phyloP scores from a whole-genome alignment of 352 stramenopile species.

The Globisporangium cylindrosporum region DNA sequence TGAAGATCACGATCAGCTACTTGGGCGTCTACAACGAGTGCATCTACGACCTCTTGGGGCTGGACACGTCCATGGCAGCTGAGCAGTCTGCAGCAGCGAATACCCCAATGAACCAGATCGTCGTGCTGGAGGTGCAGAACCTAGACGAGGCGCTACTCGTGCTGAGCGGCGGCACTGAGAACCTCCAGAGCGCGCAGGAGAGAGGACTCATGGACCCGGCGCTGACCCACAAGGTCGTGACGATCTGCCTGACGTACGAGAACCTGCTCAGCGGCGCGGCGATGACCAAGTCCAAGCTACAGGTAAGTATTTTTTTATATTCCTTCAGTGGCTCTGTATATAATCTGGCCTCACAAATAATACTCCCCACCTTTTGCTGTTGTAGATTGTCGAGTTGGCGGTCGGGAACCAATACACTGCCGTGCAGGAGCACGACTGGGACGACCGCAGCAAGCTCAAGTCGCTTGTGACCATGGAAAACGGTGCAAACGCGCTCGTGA shows the following conservation, averaged over 20 bases:
- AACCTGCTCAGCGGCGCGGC: conserved; percentile 35
- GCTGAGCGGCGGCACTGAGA: conserved; percentile 44
- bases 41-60: conserved; percentile 91
- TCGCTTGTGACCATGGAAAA: conserved; percentile 58
- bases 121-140: conserved; percentile 72
- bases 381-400: conserved; percentile 55
- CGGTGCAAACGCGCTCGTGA: conserved; percentile 51
- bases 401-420: conserved; percentile 29
- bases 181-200: conserved; percentile 30
- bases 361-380: too few relatives aligned
- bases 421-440: conserved; percentile 7
- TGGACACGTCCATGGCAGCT: conserved; percentile 31
- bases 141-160: conserved; percentile 62
- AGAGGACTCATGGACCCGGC: conserved; percentile 20
- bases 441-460: conserved; percentile 37
- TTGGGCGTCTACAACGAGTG: conserved; percentile 95
- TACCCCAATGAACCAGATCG: conserved; percentile 32
- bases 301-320: background rate
- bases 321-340: too few relatives aligned
- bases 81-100: conserved; percentile 7
- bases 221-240: conserved; percentile 67
- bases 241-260: conserved; percentile 56
- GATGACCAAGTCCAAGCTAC: conserved; percentile 58
- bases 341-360: too few relatives aligned
- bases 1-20: conserved; percentile 68